Percentiles rank a stretch among this genome's conserved stretches.
These are phyloP conservation scores for Phaeotremella fagi DNA, from an alignment of 768 basidiomycete species.

Conservation along the genomic window DNA sequence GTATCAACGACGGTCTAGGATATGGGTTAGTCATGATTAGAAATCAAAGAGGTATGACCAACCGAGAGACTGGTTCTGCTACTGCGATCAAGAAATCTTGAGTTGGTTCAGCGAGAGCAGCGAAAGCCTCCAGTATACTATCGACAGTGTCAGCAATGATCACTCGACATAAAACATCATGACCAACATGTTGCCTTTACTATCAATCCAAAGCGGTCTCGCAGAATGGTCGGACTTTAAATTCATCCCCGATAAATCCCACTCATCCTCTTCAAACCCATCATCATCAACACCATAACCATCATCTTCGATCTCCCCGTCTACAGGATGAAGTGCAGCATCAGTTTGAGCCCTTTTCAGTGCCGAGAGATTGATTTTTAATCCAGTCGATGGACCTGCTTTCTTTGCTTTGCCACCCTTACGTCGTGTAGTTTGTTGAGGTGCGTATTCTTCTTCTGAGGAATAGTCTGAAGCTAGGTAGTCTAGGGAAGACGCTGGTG, in stretches of 20 bases:
- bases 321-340: slow-evolving; percentile 25
- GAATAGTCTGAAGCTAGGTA: slow-evolving; percentile 33
- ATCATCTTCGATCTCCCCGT: slow-evolving; percentile 34
- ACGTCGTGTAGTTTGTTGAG: slow-evolving; percentile 3
- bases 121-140: slow-evolving; percentile 96
- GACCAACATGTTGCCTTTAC: slow-evolving; percentile 47
- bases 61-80: slow-evolving; percentile 98
- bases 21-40: slow-evolving; percentile 10
- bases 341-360: slow-evolving; percentile 18
- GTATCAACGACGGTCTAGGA: slow-evolving; percentile 97
- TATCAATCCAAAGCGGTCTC: slow-evolving; percentile 84
- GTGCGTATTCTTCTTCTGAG: slow-evolving; percentile 35
- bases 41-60: slow-evolving; percentile 47
- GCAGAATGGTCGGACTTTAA: slow-evolving; percentile 86
- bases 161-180: not conserved
- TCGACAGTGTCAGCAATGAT: not conserved
- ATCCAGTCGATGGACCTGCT: slow-evolving; percentile 8
- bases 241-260: slow-evolving; percentile 56
- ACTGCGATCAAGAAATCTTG: slow-evolving; percentile 98
- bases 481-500: slow-evolving; percentile 39
- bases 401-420: slow-evolving; percentile 6
- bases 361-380: slow-evolving; percentile 40
- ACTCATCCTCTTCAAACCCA: slow-evolving; percentile 29
- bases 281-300: slow-evolving; percentile 18
- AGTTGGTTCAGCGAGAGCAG: slow-evolving; percentile 93